phyloP scores from a whole-genome alignment of 2,329 filamentous ascomycete species.

The Alternaria postmessia region DNA sequence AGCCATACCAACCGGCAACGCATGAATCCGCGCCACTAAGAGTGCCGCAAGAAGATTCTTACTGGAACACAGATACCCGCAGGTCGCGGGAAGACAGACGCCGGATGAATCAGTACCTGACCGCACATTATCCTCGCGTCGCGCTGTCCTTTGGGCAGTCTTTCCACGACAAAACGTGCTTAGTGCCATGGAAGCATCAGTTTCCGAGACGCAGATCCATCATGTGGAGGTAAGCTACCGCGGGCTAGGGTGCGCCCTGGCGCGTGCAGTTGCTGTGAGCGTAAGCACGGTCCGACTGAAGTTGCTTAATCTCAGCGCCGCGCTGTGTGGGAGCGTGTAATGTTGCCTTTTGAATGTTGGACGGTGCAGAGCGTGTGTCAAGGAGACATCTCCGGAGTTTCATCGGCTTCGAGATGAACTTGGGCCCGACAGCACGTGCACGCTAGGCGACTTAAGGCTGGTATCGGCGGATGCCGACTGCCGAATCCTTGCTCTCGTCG shows the following conservation, averaged over 20 bases:
- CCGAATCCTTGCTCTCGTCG: not conserved
- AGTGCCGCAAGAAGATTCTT: constrained; percentile 15
- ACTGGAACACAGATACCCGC: constrained; percentile 26
- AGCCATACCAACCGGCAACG: constrained; percentile 23
- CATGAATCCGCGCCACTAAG: constrained; percentile 36
- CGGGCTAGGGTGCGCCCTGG: constrained; percentile 7
- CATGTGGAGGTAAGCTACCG: constrained; percentile 6
- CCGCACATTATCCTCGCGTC: constrained; percentile 11
- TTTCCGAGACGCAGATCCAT: constrained; percentile 26
- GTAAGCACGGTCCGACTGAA: constrained; percentile 4
- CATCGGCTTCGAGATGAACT: constrained; percentile 25
- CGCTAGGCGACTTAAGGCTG: constrained; percentile 5
- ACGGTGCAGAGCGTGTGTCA: constrained; percentile 38
- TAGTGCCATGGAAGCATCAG: constrained; percentile 29
- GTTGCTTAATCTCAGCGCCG: constrained; percentile 10
- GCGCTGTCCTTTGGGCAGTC: constrained; percentile 12
- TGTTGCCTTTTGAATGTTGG: constrained; percentile 32
- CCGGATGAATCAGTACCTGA: constrained; percentile 21
- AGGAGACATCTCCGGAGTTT: constrained; percentile 26
- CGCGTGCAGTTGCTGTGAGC: constrained; percentile 30
- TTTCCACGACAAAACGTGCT: constrained; percentile 12
- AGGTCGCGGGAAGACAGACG: constrained; percentile 10
- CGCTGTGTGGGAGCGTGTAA: constrained; percentile 28
- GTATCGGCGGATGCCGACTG: not conserved
- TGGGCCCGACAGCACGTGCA: constrained; percentile 16